Base-by-base conservation (phyloP, 2,329 filamentous ascomycete species). In the Diaporthe sp. region DNA sequence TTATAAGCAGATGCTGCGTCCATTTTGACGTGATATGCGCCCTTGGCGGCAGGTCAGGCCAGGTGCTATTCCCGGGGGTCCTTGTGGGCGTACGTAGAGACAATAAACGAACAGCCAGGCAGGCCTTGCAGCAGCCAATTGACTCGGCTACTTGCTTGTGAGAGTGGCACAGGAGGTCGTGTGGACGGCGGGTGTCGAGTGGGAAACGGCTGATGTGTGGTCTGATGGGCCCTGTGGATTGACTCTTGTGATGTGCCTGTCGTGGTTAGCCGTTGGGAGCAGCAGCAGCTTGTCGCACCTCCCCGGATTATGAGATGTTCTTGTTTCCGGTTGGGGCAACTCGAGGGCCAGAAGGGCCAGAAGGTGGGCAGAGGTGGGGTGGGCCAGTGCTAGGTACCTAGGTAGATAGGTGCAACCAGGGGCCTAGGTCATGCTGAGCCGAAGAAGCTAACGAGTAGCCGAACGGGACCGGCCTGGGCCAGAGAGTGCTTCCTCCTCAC, bases 1-100 rank as follows among this genome's bases (percentile, higher is more conserved):
- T 90, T 90, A 82, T 91, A 92, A 55, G 71, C 65, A 70, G 65
- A 70, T 76, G 90, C 89, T 77, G 88, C 85, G 78, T 92, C 91
- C 91, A 92, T 91, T 74, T 65, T 83, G 76, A 62, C 82, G 70
- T 51, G 34, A 57, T 37, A 46, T 55, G 28, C 17, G 44, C 49
- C 60, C 22, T 34, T 49, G 10, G 57, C 12, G 44, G 37, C 15
- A 49, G 19, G 51, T 37, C 58, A 42, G 49, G 57, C 46, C 71
- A 65, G 49, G 61, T 68, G 49, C 37, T 58, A 46, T 73, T 55
- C 19, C n/a, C 55, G 57, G n/a, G 8, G 31, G 19, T n/a, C 7
- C 17, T 62, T 49, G 61, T 37, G 22, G 37, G 34, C 42, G 49
- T 28, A 1, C 34, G 46, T 51, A 28, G 49, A 53, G 25, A 19